phyloP scores from a whole-genome alignment of 768 basidiomycete genomes.

The Hemileccinum impolitum region DNA sequence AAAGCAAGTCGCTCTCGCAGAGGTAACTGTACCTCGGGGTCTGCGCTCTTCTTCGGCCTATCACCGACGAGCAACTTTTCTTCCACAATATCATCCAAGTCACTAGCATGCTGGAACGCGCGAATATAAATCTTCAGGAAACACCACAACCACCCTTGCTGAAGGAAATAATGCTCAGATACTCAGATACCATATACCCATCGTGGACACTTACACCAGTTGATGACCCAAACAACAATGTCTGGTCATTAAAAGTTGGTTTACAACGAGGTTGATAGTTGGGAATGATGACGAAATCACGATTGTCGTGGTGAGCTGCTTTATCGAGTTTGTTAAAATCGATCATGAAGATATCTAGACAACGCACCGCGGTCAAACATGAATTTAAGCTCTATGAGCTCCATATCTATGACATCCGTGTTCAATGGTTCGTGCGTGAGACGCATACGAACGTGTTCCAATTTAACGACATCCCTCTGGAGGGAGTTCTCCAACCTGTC shows the following conservation, averaged over 20 bases:
- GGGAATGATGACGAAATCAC: constrained; percentile 76
- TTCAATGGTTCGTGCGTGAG: constrained; percentile 68
- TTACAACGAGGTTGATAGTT: constrained; percentile 67
- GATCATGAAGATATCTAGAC: not conserved
- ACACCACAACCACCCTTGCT: constrained; percentile 70
- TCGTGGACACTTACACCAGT: constrained; percentile 51
- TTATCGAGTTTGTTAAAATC: constrained; percentile 6
- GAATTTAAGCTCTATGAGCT: constrained; percentile 80
- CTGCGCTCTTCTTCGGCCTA: constrained; percentile 61
- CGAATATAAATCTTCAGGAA: constrained; percentile 79
- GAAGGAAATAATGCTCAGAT: not conserved
- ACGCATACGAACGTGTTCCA: constrained; percentile 85
- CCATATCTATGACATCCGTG: constrained; percentile 74
- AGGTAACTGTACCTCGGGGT: constrained; percentile 47
- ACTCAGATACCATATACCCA: not conserved
- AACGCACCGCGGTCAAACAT: constrained; percentile 69
- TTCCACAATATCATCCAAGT: constrained; percentile 76
- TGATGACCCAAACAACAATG: constrained; percentile 56
- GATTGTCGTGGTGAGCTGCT: constrained; percentile 81
- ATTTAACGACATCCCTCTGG: constrained; percentile 75
- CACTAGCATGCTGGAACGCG: constrained; percentile 73
- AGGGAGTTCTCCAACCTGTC: constrained; percentile 80
- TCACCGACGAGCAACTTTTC: constrained; percentile 81
- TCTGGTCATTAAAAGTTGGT: constrained; percentile 61
- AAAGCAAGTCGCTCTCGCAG: constrained; percentile 56